Evolutionary conservation across 163 green algal genomes (phyloP).

Genomic region (Coccomyxa subellipsoidea): DNA sequence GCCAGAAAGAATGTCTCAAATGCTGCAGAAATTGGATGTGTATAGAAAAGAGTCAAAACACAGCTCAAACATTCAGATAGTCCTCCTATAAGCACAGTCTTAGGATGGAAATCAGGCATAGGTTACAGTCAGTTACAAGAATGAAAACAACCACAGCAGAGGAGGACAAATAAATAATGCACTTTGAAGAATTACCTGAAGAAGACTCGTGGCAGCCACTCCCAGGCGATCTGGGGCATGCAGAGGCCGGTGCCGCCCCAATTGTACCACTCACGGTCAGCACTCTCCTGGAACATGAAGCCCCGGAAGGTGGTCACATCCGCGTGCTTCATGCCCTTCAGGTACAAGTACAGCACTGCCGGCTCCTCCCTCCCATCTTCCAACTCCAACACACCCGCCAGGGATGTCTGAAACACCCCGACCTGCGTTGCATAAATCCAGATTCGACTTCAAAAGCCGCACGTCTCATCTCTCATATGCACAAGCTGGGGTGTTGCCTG

Average conservation of each 20-base stretch:
- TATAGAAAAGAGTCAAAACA: no score
- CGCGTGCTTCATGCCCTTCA: slow-evolving; percentile 5
- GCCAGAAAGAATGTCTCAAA: no score
- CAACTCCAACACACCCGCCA: neutral
- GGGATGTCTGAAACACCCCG: slow-evolving; percentile 27
- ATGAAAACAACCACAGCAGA: no score
- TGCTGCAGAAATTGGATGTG: no score
- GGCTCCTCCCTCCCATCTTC: neutral
- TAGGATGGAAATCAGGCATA: neutral
- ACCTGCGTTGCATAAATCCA: neutral
- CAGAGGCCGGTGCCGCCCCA: slow-evolving; percentile 18
- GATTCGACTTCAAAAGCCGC: no score
- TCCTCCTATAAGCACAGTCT: no score
- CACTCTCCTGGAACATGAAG: slow-evolving; percentile 10
- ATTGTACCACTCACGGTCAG: slow-evolving; percentile 12
- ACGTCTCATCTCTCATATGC: no score
- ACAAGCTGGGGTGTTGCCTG: no score
- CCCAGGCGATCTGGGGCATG: neutral
- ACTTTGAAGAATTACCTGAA: neutral
- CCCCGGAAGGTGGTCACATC: slow-evolving; percentile 4
- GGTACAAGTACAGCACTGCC: slow-evolving; percentile 5
- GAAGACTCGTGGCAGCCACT: slow-evolving; percentile 7
- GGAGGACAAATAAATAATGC: no score
- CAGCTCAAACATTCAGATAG: no score
- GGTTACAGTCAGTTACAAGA: no score